Conservation (phyloP, 129 eudicot species). For the Pulicaria dysenterica region DNA sequence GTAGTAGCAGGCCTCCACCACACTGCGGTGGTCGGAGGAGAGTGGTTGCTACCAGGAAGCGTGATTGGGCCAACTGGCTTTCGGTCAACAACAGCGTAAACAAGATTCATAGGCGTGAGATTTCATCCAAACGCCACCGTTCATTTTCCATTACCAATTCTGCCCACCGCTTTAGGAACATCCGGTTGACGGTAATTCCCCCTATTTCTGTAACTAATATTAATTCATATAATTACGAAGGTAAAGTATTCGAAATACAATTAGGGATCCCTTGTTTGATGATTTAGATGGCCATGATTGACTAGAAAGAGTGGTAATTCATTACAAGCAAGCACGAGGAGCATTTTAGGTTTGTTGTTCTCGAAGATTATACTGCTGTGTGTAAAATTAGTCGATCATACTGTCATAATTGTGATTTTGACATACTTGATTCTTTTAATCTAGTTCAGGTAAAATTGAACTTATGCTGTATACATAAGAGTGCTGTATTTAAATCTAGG, state of each 20-base stretch:
- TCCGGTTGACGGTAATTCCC: constrained; percentile 33
- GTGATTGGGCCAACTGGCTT: constrained; percentile 66
- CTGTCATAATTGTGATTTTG: neutral
- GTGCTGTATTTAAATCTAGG: neutral
- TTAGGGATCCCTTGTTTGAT: neutral
- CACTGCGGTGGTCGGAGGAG: constrained; percentile 70
- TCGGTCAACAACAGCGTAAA: constrained; percentile 36
- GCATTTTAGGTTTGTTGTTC: neutral
- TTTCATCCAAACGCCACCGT: constrained; percentile 46
- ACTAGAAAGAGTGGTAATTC: neutral
- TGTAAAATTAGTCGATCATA: neutral
- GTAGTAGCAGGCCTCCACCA: constrained; percentile 41
- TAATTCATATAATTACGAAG: neutral
- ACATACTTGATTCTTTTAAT: neutral
- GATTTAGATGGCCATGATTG: neutral
- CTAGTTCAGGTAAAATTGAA: neutral
- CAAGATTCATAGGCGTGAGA: constrained; percentile 41
- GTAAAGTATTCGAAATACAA: neutral
- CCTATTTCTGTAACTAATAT: neutral
- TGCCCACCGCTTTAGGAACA: constrained; percentile 37
- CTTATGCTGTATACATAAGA: neutral
- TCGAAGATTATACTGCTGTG: constrained; percentile 5
- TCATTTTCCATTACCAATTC: constrained; percentile 33
- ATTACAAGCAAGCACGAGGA: neutral
- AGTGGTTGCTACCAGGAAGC: constrained; percentile 85